A percentile compares a stretch with the other conserved stretches of the same genome.
phyloP scores from a whole-genome alignment of 176 grass and related monocot genomes.

The Juncus inflexus region DNA sequence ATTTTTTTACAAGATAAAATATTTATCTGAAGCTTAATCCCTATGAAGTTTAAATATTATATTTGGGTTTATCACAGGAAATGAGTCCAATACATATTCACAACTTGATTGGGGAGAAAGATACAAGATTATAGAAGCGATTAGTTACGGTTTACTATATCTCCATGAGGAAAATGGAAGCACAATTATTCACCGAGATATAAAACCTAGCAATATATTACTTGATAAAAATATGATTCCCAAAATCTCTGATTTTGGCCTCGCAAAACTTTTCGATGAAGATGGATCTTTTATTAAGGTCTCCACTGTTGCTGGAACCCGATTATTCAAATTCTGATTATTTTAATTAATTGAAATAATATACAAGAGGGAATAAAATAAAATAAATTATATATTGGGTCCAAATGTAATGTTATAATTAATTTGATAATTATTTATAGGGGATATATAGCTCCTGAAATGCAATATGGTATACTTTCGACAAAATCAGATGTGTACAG shows the following conservation, averaged over 20 bases:
- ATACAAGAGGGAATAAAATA: no score
- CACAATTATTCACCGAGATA: constrained; percentile 2
- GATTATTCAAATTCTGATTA: neutral
- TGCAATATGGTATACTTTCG: neutral
- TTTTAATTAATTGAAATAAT: no score
- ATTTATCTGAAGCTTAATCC: neutral
- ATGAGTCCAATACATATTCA: neutral
- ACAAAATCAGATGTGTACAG: constrained; percentile 1
- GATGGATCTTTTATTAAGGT: neutral
- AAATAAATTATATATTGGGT: neutral
- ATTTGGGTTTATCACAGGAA: neutral
- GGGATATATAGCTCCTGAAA: constrained; percentile 5
- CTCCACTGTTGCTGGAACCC: neutral
- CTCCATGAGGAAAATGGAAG: constrained; percentile 1
- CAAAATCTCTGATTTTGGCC: constrained; percentile 12
- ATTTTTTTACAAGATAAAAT: neutral
- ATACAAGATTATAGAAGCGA: constrained; percentile 1
- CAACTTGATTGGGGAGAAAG: neutral
- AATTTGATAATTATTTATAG: neutral
- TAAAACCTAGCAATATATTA: constrained; percentile 2
- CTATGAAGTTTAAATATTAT: neutral
- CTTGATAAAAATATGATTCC: constrained; percentile 7
- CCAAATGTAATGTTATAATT: neutral
- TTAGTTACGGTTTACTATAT: neutral
- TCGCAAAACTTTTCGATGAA: neutral